Base-by-base conservation (phyloP, 78 protist species). In the Dictyostelium intermedium region DNA sequence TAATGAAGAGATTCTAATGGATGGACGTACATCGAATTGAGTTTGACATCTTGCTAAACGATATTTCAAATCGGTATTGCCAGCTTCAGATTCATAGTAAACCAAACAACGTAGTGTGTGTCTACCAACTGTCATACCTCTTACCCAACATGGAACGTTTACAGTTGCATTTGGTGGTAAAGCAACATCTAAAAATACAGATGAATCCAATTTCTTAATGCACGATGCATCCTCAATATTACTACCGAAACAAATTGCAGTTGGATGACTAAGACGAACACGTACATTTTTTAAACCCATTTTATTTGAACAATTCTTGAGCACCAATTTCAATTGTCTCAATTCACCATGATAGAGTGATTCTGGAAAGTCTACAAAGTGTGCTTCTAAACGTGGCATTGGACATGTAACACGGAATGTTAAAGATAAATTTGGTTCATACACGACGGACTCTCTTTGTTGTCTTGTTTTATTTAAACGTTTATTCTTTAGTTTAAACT, bases 281-380 rank as follows among this genome's bases (percentile, higher is more conserved):
- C 94, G 47, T 20, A 89, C 94, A 80, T 89, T 89, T 30, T 89
- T 89, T 30, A 89, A 35, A n/a, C 94, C 94, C 94, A 89, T 89
- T 66, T 89, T 89, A 20, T 60, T 89, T 2, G 81, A 61, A 50
- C 94, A 89, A 32, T 89, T 89, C 39, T 89, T 89, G 1, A 89
- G 60, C 50, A 34, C 69, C 23, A 89, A 30, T 50, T 89, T 89
- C 1, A 85, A 80, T 70, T 89, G 94, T 69, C 60, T 89, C 30
- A 89, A 53, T 70, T 89, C 94, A 53, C 94, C 94, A n/a, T 80
- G 81, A 47, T 66, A 63, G 0, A 89, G 41, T 8, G 94, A 32
- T 10, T 50, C 14, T 23, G 94, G 87, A 78, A 89, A 89, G 6
- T 80, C 94, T 20, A 89, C 34, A 80, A 89, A 89, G 8, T 80